Percentiles rank a stretch among this genome's conserved stretches.
Evolutionary conservation across 139 green algal species (phyloP).

Genomic region (Pleodorina starrii): DNA sequence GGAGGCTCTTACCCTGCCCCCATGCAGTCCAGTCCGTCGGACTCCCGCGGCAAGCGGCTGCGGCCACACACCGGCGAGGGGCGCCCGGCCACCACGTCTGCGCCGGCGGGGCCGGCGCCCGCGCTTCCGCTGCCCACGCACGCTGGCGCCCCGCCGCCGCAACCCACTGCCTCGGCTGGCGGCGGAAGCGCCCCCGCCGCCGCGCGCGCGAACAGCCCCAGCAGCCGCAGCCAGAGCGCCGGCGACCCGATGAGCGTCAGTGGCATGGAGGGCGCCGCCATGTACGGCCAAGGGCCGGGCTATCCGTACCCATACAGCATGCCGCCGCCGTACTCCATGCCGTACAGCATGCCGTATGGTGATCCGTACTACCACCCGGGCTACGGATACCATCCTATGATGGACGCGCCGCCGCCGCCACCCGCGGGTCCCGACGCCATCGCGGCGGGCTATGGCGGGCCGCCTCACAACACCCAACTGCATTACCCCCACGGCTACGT

Average conservation of each 20-base stretch:
- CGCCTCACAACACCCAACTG: neutral
- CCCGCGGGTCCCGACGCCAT: neutral
- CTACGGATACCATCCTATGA: constrained; percentile 14
- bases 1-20: neutral
- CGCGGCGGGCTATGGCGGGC: neutral
- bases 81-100: neutral
- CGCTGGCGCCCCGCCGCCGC: neutral
- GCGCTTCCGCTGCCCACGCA: too few relatives aligned
- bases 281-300: neutral
- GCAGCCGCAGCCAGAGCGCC: constrained; percentile 4
- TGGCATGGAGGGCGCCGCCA: neutral
- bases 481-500: constrained; percentile 31
- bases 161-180: neutral
- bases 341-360: constrained; percentile 15
- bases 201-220: neutral
- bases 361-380: constrained; percentile 26
- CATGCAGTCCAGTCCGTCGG: neutral
- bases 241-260: constrained; percentile 22
- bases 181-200: neutral
- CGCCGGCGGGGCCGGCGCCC: too few relatives aligned
- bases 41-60: constrained; percentile 26
- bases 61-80: neutral
- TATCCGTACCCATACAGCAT: constrained; percentile 26
- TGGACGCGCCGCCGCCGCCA: neutral
- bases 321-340: constrained; percentile 24